Evolutionary conservation across 1,139 yeast genomes (phyloP).

Genomic region (Candida glucosophila): DNA sequence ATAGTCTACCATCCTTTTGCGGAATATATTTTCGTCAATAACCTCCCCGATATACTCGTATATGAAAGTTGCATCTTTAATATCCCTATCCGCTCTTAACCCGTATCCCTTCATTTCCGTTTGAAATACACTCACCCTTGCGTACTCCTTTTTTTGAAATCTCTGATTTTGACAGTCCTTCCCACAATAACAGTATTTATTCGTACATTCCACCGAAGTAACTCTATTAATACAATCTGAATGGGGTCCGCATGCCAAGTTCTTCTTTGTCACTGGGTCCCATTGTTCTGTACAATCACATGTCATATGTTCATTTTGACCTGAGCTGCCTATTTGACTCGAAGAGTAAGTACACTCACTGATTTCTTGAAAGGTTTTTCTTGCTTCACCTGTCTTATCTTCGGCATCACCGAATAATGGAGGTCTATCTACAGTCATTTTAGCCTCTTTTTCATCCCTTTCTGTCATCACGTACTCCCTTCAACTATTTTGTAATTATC

Average conservation of each 20-base stretch:
- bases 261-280: constrained; percentile 26
- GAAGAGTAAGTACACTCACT: constrained; percentile 52
- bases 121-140: constrained; percentile 64
- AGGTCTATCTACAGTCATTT: constrained; percentile 7
- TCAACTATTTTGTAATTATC: too few species aligned
- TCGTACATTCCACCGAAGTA: constrained; percentile 85
- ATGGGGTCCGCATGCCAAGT: constrained; percentile 76
- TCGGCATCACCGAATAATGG: constrained; percentile 39
- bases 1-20: constrained; percentile 66
- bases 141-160: constrained; percentile 69
- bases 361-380: constrained; percentile 45
- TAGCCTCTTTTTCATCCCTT: constrained; percentile 5
- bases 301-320: constrained; percentile 69
- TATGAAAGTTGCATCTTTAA: constrained; percentile 61
- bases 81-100: constrained; percentile 54
- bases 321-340: constrained; percentile 56
- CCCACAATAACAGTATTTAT: constrained; percentile 70
- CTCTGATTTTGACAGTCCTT: constrained; percentile 77
- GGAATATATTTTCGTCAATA: constrained; percentile 65
- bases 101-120: constrained; percentile 90
- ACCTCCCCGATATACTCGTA: constrained; percentile 95
- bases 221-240: constrained; percentile 87
- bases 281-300: constrained; percentile 71
- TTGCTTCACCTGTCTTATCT: constrained; percentile 68
- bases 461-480: too few species aligned